Percentiles rank a stretch among this genome's conserved stretches.
Conservation (phyloP, 768 basidiomycete species). For the Lentinus brumalis region DNA sequence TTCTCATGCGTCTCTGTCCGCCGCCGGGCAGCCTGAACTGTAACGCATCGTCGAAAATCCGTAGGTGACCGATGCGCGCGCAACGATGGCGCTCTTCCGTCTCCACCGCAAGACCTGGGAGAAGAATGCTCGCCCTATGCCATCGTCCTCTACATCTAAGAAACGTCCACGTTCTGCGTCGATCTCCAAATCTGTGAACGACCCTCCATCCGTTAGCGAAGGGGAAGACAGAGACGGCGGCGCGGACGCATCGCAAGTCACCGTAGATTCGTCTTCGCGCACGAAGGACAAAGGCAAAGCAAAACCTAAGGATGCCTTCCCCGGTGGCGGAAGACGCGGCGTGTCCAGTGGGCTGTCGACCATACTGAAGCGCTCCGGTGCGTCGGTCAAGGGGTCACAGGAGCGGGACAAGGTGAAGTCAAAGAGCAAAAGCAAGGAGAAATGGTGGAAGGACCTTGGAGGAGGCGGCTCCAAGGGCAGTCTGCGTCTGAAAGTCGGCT, state of each 20-base stretch:
- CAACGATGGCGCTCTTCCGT: slow-evolving; percentile 92
- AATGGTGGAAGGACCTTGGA: slow-evolving; percentile 28
- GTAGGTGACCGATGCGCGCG: slow-evolving; percentile 90
- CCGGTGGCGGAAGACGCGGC: slow-evolving; percentile 61
- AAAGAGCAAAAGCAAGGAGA: slow-evolving; percentile 8
- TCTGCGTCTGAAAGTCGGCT: background rate
- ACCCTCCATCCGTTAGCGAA: background rate
- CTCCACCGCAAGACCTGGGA: slow-evolving; percentile 87
- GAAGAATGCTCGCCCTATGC: slow-evolving; percentile 13
- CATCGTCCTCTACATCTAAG: background rate
- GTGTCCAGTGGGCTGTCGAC: slow-evolving; percentile 66
- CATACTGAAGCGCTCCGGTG: slow-evolving; percentile 37
- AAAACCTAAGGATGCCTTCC: slow-evolving; percentile 28
- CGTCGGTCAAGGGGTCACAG: background rate
- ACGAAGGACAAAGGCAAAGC: slow-evolving; percentile 3
- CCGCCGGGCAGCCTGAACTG: background rate
- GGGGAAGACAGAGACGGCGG: background rate
- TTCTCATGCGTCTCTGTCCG: slow-evolving; percentile 14
- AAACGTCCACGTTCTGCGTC: slow-evolving; percentile 18
- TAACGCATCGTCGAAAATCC: background rate
- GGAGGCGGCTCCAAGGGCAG: slow-evolving; percentile 13
- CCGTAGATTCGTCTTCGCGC: background rate
- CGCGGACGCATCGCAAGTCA: background rate
- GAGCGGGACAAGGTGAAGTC: background rate
- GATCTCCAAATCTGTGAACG: background rate